These are phyloP conservation scores for Oryza brachyantha DNA, from an alignment of 176 grass and related monocot genomes.

Conservation along the genomic window DNA sequence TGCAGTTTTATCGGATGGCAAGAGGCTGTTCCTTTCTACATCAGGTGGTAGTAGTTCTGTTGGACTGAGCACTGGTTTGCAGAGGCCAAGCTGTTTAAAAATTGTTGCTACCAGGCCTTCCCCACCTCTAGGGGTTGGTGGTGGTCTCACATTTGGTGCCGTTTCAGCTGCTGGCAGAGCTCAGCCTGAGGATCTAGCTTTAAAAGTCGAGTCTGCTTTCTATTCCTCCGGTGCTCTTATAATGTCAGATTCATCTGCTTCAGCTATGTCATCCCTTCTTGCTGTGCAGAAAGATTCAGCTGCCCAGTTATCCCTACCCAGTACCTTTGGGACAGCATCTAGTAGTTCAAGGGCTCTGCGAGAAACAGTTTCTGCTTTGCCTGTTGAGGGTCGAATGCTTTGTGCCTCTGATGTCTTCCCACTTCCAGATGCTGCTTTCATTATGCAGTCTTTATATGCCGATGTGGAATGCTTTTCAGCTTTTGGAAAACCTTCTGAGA, in stretches of 20 bases:
- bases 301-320: conserved; percentile 62
- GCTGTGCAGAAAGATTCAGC: conserved; percentile 95
- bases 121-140: conserved; percentile 78
- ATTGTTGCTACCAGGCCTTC: conserved; percentile 87
- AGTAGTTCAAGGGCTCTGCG: conserved; percentile 76
- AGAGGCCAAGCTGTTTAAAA: conserved; percentile 90
- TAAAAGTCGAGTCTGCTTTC: conserved; percentile 93
- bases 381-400: conserved; percentile 89
- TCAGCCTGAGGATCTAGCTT: conserved; percentile 83
- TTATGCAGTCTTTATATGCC: conserved; percentile 76
- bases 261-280: conserved; percentile 76
- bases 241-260: conserved; percentile 89
- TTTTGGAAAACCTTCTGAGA: conserved; percentile 61
- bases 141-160: conserved; percentile 59
- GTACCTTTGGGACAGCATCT: conserved; percentile 60
- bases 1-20: conserved; percentile 93
- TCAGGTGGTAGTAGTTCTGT: conserved; percentile 66
- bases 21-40: conserved; percentile 84
- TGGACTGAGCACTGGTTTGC: conserved; percentile 65
- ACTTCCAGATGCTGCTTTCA: conserved; percentile 58
- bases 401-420: conserved; percentile 83
- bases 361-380: conserved; percentile 83
- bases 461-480: conserved; percentile 68
- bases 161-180: conserved; percentile 63
- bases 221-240: conserved; percentile 86